Base-by-base conservation (phyloP, 1,284 basidiomycete genomes). In the Papiliotrema fonsecae region DNA sequence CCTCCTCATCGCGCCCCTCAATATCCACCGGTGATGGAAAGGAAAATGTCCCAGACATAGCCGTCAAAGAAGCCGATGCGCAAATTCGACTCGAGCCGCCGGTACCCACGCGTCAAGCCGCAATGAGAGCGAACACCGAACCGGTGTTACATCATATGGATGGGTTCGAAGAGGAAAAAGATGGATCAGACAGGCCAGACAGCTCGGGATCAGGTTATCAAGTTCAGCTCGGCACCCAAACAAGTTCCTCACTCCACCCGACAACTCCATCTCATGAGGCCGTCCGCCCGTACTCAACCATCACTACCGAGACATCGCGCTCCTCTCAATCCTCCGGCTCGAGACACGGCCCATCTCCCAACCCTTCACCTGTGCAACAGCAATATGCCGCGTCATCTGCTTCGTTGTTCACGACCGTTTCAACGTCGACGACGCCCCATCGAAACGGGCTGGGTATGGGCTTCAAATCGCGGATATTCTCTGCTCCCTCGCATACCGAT, bases 401-500 rank as follows among this genome's bases (percentile, higher is more conserved):
- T 35, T 50, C 47, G 11, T 24, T 40, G 11, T 30, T 43, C 30
- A n/a, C n/a, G n/a, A 42, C 46, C 21, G 36, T 38, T 34, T 22
- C 49, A 5, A 54, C 47, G 27, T 37, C 51, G n/a, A 41, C 45
- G n/a, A 55, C 57, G 13, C 53, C 54, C 11, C 50, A 42, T 19
- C 57, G 56, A 22, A 56, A 55, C 27, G 55, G 54, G 16, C 39
- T 59, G 0, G 52, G 55, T n/a, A 19, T 56, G 24, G 47, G 49
- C 1, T 64, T 71, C 57, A 71, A 71, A 47, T 60, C 57, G 9
- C 56, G 67, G n/a, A 67, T 71, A 57, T 71, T 71, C 52, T 65
- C 66, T 14, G 46, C 60, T 0, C 69, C 69, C 54, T 43, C 40
- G 22, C 28, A 40, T 16, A 30, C 36, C 3, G 13, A 28, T 21